phyloP scores from a whole-genome alignment of 306 rosid species.

The Casuarina glauca region DNA sequence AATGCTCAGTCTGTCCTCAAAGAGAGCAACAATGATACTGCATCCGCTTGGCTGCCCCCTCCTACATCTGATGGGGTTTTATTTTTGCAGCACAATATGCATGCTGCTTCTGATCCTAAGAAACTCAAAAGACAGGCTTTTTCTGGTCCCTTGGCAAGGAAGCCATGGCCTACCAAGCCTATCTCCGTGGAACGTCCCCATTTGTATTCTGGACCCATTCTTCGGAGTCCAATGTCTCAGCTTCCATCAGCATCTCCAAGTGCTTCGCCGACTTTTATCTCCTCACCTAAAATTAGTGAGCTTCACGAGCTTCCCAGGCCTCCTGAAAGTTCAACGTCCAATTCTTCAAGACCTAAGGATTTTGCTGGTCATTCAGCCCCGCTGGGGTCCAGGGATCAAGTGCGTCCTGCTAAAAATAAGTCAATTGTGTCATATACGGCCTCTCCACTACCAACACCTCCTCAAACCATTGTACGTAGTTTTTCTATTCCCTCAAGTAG shows the following conservation, averaged over 20 bases:
- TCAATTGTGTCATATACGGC: conserved; percentile 49
- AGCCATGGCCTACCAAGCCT: conserved; percentile 55
- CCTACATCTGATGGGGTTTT: conserved; percentile 52
- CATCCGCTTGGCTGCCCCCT: conserved; percentile 58
- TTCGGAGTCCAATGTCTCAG: conserved; percentile 63
- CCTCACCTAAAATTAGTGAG: conserved; percentile 92
- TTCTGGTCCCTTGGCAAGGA: conserved; percentile 86
- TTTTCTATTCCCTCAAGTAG: conserved; percentile 82
- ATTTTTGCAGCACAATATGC: conserved; percentile 40
- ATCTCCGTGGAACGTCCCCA: conserved; percentile 45
- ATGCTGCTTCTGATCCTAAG: conserved; percentile 54
- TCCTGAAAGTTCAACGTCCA: conserved; percentile 56
- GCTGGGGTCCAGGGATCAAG: conserved; percentile 61
- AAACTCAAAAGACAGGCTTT: conserved; percentile 71
- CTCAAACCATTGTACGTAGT: conserved; percentile 70
- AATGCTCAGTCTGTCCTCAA: conserved; percentile 57
- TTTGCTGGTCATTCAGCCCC: conserved; percentile 84
- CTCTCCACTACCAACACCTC: conserved; percentile 85
- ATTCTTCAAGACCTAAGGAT: conserved; percentile 54
- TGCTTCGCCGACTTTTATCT: conserved; percentile 72
- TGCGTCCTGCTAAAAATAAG: conserved; percentile 46
- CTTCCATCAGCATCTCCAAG: conserved; percentile 66
- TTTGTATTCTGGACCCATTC: conserved; percentile 81
- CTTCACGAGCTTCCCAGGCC: conserved; percentile 99
- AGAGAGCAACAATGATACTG: conserved; percentile 70